A percentile compares a stretch with the other conserved stretches of the same genome.
These are phyloP conservation scores for Cladosporium sphaerospermum DNA, from an alignment of 2,329 filamentous ascomycete species.

Conservation along the genomic window DNA sequence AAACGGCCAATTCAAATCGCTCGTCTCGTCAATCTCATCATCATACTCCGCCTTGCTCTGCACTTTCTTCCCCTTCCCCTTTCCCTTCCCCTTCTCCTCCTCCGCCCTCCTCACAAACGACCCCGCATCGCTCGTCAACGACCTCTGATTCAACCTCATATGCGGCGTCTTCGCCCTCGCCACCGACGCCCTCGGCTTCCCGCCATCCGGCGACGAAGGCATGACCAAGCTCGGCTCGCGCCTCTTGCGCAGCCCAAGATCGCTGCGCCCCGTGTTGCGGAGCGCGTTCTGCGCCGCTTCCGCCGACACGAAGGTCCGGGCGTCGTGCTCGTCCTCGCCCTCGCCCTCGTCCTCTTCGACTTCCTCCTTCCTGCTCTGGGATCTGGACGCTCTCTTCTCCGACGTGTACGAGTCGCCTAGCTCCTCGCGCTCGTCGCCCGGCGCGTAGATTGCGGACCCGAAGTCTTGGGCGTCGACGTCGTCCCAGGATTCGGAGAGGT, in stretches of 20 bases:
- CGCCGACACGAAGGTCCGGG: background rate
- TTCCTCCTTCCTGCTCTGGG: background rate
- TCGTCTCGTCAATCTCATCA: constrained; percentile 21
- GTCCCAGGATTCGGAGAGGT: constrained; percentile 31
- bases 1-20: constrained; percentile 16
- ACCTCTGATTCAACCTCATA: constrained; percentile 25
- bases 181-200: constrained; percentile 16
- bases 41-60: constrained; percentile 16
- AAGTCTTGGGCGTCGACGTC: constrained; percentile 24
- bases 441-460: constrained; percentile 20
- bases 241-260: constrained; percentile 9
- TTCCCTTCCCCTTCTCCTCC: constrained; percentile 16
- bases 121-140: constrained; percentile 27
- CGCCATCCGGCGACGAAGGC: constrained; percentile 32
- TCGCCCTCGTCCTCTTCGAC: background rate
- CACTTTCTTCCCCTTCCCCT: constrained; percentile 1
- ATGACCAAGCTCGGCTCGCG: constrained; percentile 36
- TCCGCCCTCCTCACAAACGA: constrained; percentile 13
- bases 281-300: constrained; percentile 8
- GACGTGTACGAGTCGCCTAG: constrained; percentile 20
- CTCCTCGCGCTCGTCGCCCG: constrained; percentile 25
- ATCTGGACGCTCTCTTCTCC: background rate
- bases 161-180: constrained; percentile 21
- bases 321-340: too few relatives aligned
- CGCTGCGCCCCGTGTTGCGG: constrained; percentile 14